Base-by-base conservation (phyloP, 202 grass and related monocot species). In the Panicum hallii region DNA sequence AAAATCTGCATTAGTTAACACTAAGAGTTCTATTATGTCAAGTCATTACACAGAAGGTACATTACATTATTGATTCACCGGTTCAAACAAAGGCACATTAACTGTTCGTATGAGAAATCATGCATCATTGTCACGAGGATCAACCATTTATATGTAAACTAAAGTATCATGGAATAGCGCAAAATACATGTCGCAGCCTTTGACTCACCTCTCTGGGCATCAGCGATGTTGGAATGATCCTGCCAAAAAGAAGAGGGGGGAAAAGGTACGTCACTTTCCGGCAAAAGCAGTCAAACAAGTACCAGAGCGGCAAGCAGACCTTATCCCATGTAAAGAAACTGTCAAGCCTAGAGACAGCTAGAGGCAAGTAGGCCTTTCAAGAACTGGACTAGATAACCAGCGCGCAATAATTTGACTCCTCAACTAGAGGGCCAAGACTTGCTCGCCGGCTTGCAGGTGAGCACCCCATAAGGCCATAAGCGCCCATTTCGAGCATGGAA, bases 131-230 rank as follows among this genome's bases (percentile, higher is more conserved):
- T 22, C 12, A 50, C 14, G 14, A 47, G 41, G 45, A 71, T 62
- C 23, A 60, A 60, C 22, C 3, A 61, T 12, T 61, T 61, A 57
- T 56, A 15, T 3, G 23, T 16, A 19, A 79, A 71, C 26, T 26
- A 26, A 7, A 42, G 22, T 7, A 44, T 1, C 58, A 73, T 65
- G 62, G 70, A 82, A 44, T 55, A 36, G 67, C 49, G 79, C 60
- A 60, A 60, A 41, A 71, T 63, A 14, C 16, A 62, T 40, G 30
- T 63, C 67, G 11, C 66, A 84, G 80, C 73, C 64, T 64, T 67
- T 70, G 77, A 92, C 93, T 94, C 77, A 99, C 97, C 93, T 99
- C 97, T 83, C 85, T 91, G 68, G 90, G 93, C 93, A 96, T 99
- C 76, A 99, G 78, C 5, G 97, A 91, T 86, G 81, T 99, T 49